A percentile compares a stretch with the other conserved stretches of the same genome.
Evolutionary conservation across 441 rosid species (phyloP).

Genomic region (Eruca vesicaria): DNA sequence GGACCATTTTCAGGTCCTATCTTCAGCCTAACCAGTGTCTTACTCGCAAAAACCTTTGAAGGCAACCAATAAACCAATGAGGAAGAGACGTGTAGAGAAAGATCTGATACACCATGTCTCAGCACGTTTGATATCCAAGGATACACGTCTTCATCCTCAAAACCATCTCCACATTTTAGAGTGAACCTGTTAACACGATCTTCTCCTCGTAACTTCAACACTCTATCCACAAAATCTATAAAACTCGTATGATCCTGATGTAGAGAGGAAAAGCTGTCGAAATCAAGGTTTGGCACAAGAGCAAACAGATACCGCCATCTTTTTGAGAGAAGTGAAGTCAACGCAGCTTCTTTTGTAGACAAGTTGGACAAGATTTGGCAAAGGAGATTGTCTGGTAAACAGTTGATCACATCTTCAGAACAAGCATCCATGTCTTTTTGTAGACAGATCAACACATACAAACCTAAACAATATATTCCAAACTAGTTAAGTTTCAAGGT

Average conservation of each 20-base stretch:
- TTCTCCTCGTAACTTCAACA: slow-evolving; percentile 2
- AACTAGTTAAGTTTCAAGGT: background rate
- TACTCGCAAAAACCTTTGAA: slow-evolving; percentile 3
- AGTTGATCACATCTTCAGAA: slow-evolving; percentile 11
- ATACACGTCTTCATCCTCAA: slow-evolving; percentile 18
- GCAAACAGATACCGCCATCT: slow-evolving; percentile 26
- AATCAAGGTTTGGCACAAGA: slow-evolving; percentile 22
- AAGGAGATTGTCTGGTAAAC: slow-evolving; percentile 28
- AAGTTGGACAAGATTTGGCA: slow-evolving; percentile 28
- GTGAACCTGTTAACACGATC: background rate
- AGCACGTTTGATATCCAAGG: slow-evolving; percentile 17
- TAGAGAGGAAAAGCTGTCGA: background rate
- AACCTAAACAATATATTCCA: background rate
- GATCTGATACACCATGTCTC: slow-evolving; percentile 16
- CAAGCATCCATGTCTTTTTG: background rate
- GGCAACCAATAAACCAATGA: slow-evolving; percentile 18
- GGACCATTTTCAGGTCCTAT: background rate
- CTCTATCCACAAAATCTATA: slow-evolving; percentile 20
- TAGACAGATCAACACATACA: background rate
- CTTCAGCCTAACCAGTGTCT: slow-evolving; percentile 9
- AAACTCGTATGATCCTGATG: background rate
- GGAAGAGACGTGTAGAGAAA: background rate
- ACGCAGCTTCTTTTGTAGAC: slow-evolving; percentile 32
- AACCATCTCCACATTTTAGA: slow-evolving; percentile 10
- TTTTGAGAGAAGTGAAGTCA: slow-evolving; percentile 31